Conservation (phyloP, 352 stramenopile genomes). For the Globisporangium middletonii region DNA sequence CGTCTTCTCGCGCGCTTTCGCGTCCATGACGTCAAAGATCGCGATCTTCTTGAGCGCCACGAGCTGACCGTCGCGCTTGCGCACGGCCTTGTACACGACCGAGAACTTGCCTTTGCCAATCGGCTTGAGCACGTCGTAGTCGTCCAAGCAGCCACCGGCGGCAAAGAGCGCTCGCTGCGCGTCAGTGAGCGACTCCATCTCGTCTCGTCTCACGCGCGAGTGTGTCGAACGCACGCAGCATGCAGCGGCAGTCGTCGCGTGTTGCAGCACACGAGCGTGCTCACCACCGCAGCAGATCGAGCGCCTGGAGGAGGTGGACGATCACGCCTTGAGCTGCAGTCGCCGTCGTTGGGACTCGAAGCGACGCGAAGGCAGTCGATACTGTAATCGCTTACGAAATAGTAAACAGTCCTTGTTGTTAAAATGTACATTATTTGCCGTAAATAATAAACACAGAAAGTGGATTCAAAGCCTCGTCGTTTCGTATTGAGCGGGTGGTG, state of each 20-base stretch:
- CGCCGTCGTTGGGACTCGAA: background rate
- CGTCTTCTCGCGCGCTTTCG: constrained; percentile 87
- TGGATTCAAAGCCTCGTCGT: too few species aligned
- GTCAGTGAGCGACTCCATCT: constrained; percentile 72
- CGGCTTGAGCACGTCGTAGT: constrained; percentile 83
- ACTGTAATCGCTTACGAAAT: background rate
- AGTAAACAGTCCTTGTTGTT: background rate
- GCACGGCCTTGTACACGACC: constrained; percentile 85
- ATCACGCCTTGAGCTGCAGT: too few species aligned
- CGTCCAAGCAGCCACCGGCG: constrained; percentile 39
- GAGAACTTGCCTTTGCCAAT: constrained; percentile 94
- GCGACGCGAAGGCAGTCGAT: background rate
- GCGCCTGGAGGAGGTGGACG: too few species aligned
- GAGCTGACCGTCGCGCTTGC: constrained; percentile 48
- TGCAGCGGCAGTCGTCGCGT: too few species aligned
- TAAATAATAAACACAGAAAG: too few species aligned
- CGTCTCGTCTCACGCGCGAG: too few species aligned
- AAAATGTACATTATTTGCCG: background rate
- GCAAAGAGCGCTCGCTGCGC: constrained; percentile 66
- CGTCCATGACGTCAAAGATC: constrained; percentile 90
- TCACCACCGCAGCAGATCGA: too few species aligned
- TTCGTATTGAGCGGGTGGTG: too few species aligned
- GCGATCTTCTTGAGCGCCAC: constrained; percentile 93
- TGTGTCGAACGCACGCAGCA: background rate
- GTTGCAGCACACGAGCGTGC: too few species aligned